Conservation (phyloP, 2,329 filamentous ascomycete genomes). For the Camillea tinctor region DNA sequence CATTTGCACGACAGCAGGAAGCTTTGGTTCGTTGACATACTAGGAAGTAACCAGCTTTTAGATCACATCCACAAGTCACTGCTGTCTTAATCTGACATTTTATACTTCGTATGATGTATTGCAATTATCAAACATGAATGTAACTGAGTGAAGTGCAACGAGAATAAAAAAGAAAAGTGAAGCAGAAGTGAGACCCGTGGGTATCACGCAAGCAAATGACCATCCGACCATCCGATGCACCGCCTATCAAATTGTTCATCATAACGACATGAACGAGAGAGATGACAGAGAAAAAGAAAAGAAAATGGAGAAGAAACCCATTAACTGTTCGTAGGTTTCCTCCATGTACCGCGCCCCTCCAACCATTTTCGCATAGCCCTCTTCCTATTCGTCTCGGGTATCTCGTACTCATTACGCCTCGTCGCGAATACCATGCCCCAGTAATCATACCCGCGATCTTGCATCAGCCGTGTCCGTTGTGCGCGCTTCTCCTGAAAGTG, state of each 20-base stretch:
- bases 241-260: background rate
- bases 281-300: too few species aligned
- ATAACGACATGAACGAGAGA: background rate
- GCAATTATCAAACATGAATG: background rate
- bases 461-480: constrained; percentile 17
- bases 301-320: too few species aligned
- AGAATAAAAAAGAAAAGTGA: background rate
- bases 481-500: constrained; percentile 21
- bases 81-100: too few species aligned
- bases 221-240: too few species aligned
- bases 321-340: constrained; percentile 1
- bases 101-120: background rate
- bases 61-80: too few species aligned
- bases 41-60: too few species aligned
- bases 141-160: background rate
- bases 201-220: background rate
- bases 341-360: constrained; percentile 21
- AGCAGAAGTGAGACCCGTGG: background rate
- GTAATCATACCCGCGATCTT: constrained; percentile 39
- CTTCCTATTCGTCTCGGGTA: constrained; percentile 37
- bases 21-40: too few species aligned
- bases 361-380: constrained; percentile 13
- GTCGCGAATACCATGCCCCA: constrained; percentile 38
- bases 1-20: too few species aligned
- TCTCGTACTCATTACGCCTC: constrained; percentile 33